A percentile compares a stretch with the other conserved stretches of the same genome.
These are phyloP conservation scores for Tagetes erecta DNA, from an alignment of 129 eudicot species.

Conservation along the genomic window DNA sequence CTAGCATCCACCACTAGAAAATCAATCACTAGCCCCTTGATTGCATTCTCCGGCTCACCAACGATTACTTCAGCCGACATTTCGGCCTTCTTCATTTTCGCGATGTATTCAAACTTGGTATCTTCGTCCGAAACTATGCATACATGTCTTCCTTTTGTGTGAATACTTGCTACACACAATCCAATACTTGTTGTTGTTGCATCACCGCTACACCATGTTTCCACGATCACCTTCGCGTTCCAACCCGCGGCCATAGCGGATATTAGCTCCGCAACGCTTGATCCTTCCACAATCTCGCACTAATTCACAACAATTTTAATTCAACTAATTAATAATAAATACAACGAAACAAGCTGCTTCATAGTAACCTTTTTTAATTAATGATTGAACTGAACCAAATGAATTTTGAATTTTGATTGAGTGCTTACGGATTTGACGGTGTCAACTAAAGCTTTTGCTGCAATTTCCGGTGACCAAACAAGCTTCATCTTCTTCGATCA, in stretches of 20 bases:
- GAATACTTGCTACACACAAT: constrained; percentile 53
- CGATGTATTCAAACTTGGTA: constrained; percentile 43
- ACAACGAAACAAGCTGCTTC: too few species aligned
- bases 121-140: constrained; percentile 70
- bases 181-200: constrained; percentile 61
- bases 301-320: not conserved
- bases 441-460: constrained; percentile 83
- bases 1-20: constrained; percentile 68
- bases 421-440: constrained; percentile 84
- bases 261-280: constrained; percentile 79
- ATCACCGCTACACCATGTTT: constrained; percentile 70
- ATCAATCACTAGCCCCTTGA: constrained; percentile 50
- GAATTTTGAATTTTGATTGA: not conserved
- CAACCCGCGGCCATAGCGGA: constrained; percentile 99
- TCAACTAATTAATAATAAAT: too few species aligned
- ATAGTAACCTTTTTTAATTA: too few species aligned
- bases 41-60: constrained; percentile 57
- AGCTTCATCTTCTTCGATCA: constrained; percentile 58
- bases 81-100: constrained; percentile 46
- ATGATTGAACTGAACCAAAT: not conserved
- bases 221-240: constrained; percentile 75
- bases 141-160: constrained; percentile 75
- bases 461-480: constrained; percentile 93
- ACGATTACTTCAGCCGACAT: constrained; percentile 53
- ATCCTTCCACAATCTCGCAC: constrained; percentile 59